Evolutionary conservation across 257 asterid genomes (phyloP).

Genomic region (Nicotiana attenuata): DNA sequence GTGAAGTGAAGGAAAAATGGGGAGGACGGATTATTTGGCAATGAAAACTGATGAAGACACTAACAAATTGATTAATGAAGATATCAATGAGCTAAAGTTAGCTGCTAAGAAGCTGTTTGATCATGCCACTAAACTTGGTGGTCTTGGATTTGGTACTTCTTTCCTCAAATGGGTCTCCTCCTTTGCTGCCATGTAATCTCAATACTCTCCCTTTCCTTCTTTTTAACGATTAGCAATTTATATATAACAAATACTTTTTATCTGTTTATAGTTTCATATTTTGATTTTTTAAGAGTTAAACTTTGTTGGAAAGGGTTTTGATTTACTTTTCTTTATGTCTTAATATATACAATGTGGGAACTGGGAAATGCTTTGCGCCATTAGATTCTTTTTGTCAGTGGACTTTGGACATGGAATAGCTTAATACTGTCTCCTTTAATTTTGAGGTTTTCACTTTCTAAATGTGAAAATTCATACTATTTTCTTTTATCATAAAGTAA

Average conservation of each 20-base stretch:
- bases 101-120: constrained; percentile 59
- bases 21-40: constrained; percentile 55
- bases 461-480: not conserved
- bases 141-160: constrained; percentile 58
- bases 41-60: constrained; percentile 52
- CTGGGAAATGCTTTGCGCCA: not conserved
- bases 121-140: constrained; percentile 55
- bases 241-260: too few species aligned
- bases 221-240: too few species aligned
- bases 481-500: not conserved
- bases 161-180: constrained; percentile 87
- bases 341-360: not conserved
- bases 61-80: constrained; percentile 50
- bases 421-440: not conserved
- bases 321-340: not conserved
- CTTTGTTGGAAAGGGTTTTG: too few species aligned
- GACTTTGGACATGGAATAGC: not conserved
- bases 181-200: constrained; percentile 68
- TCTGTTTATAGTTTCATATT: too few species aligned
- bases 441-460: not conserved
- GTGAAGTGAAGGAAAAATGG: constrained; percentile 42
- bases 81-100: constrained; percentile 54
- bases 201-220: not conserved
- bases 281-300: too few species aligned
- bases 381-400: not conserved